Evolutionary conservation across 805 yeast species (phyloP).

Genomic region (Candida ovalis): DNA sequence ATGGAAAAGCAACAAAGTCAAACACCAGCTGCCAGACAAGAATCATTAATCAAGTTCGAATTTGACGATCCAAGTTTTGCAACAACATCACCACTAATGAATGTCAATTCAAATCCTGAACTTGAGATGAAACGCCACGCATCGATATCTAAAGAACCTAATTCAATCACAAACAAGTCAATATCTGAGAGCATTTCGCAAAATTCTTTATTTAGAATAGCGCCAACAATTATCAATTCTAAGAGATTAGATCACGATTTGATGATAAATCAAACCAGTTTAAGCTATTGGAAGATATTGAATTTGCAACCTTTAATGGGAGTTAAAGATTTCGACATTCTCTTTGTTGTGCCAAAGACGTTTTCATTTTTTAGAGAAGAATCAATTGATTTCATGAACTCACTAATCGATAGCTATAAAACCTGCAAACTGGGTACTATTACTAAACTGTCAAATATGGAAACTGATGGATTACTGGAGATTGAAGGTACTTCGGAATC

Average conservation of each 20-base stretch:
- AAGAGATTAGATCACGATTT: conserved; percentile 36
- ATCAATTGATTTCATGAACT: conserved; percentile 34
- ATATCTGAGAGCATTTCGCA: conserved; percentile 12
- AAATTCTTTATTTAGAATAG: conserved; percentile 32
- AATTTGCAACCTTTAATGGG: conserved; percentile 52
- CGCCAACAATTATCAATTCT: conserved; percentile 34
- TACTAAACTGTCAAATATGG: conserved; percentile 7
- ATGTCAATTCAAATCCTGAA: conserved; percentile 20
- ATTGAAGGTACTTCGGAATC: conserved; percentile 13
- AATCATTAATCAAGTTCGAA: conserved; percentile 7
- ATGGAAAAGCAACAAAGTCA: conserved; percentile 2
- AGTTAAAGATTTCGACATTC: conserved; percentile 47
- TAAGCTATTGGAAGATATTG: conserved; percentile 53
- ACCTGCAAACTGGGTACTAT: conserved; percentile 46
- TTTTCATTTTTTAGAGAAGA: conserved; percentile 28
- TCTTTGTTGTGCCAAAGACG: conserved; percentile 37
- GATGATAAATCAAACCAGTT: conserved; percentile 45
- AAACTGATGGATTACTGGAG: conserved; percentile 19
- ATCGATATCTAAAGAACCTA: neutral
- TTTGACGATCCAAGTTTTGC: conserved; percentile 40
- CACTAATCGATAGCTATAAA: conserved; percentile 40
- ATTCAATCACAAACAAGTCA: conserved; percentile 5
- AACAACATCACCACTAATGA: conserved; percentile 28
- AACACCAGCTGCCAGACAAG: neutral
- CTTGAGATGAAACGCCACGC: conserved; percentile 4